phyloP scores from a whole-genome alignment of 176 grass and related monocot genomes.

The Musa beccarii region DNA sequence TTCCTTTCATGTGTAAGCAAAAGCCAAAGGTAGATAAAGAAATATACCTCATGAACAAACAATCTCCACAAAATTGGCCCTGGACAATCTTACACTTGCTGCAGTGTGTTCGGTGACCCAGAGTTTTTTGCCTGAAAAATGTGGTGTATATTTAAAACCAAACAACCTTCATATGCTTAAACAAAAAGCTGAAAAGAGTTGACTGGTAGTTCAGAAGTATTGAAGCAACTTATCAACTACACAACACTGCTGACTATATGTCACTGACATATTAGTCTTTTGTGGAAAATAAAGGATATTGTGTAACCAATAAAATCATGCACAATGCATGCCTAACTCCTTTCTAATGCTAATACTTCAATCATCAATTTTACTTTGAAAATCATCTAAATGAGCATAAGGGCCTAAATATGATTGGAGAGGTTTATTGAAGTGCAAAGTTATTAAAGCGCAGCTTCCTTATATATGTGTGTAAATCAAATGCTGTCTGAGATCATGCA shows the following conservation, averaged over 20 bases:
- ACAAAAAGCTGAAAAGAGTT: background rate
- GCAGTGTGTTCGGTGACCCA: slow-evolving; percentile 68
- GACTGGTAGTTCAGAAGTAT: background rate
- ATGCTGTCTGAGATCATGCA: too few relatives aligned
- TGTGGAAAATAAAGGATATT: background rate
- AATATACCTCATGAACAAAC: slow-evolving; percentile 78
- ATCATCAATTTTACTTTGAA: background rate
- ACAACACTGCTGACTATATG: background rate
- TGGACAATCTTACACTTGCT: slow-evolving; percentile 61
- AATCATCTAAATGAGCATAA: background rate
- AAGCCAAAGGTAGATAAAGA: background rate
- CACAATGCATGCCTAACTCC: background rate
- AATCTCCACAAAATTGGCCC: slow-evolving; percentile 95
- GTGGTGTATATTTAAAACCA: slow-evolving; percentile 6
- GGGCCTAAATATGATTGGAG: too few relatives aligned
- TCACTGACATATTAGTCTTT: background rate
- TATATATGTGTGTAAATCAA: too few relatives aligned
- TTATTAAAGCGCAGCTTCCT: too few relatives aligned
- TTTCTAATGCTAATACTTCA: background rate
- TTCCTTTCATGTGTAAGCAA: slow-evolving; percentile 2
- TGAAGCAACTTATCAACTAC: background rate
- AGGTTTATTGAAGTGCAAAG: too few relatives aligned
- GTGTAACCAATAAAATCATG: background rate
- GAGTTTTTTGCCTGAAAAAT: slow-evolving; percentile 70
- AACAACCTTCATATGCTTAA: background rate